Percentiles rank a stretch among this genome's conserved stretches.
These are phyloP conservation scores for Gillenia trifoliata DNA, from an alignment of 306 rosid species.

Conservation along the genomic window DNA sequence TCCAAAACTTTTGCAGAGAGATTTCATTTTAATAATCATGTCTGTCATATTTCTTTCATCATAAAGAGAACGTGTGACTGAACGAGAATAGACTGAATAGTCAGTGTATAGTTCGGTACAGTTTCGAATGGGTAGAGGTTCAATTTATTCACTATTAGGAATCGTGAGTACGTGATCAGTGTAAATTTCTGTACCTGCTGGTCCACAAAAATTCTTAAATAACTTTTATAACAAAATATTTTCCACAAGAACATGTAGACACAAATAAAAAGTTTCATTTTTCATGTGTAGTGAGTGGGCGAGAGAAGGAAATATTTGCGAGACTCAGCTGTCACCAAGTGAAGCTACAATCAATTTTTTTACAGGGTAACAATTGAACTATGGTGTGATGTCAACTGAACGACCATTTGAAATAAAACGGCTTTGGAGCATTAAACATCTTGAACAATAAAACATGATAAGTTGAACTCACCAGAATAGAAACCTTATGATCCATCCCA, in stretches of 20 bases:
- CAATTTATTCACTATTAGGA: background rate
- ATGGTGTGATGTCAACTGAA: background rate
- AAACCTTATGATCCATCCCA: constrained; percentile 80
- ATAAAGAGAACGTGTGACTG: background rate
- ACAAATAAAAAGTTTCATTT: background rate
- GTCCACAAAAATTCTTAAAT: background rate
- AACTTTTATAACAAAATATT: background rate
- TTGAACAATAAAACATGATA: constrained; percentile 9
- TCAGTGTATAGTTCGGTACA: background rate
- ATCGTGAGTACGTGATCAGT: background rate
- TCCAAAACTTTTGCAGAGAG: background rate
- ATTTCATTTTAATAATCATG: background rate
- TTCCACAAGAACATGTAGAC: background rate
- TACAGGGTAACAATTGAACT: background rate
- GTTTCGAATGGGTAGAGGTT: background rate
- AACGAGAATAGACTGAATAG: background rate
- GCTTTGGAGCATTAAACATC: background rate
- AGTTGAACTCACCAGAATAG: constrained; percentile 58
- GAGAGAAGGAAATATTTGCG: background rate
- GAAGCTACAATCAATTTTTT: background rate
- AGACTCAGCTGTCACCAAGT: background rate
- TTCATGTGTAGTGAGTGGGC: background rate
- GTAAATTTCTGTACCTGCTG: background rate
- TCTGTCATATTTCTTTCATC: background rate
- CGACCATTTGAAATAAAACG: background rate